Base-by-base conservation (phyloP, 139 green algal genomes). In the Trebouxia sp. region DNA sequence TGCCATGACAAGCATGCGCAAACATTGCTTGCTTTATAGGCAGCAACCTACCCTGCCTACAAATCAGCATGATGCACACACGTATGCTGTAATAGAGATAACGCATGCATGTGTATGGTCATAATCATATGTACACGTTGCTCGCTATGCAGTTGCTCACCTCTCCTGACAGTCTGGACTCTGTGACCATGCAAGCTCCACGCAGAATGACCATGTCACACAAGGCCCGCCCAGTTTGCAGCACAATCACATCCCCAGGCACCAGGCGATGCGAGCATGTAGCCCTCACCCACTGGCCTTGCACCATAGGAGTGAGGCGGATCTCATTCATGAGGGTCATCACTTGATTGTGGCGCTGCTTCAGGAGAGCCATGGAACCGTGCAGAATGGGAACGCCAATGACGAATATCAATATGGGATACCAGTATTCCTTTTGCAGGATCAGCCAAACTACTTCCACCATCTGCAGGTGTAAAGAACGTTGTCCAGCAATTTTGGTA, bases 241-340 rank as follows among this genome's bases (percentile, higher is more conserved):
- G 62, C 32, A 72, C 62, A 26, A 72, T 43, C 32, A 72, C 62
- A 45, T 72, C 62, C 32, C 32, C 62, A 72, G 62, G 62, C 62
- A 72, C 62, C 62, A 72, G 32, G 35, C 62, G 32, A 24, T 72
- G 62, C 17, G 62, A 72, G 32, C 32, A 42, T 3, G 35, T 43
- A 0, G 62, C 62, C 32, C 62, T 72, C 6, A 72, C 62, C 62
- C 62, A 72, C 11, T 41, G 62, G n/a, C n/a, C 15, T 72, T 72
- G 32, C 35, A 72, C 62, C 62, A 72, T 22, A 6, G 62, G 62
- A 0, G 35, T 72, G 32, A 72, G 32, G 14, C 62, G 62, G 4
- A 32, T 30, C 62, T 72, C 62, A 24, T 72, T 72, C 62, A 72
- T 72, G 7, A 72, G 62, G 6, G 62, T 15, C 62, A 72, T 72